phyloP scores from a whole-genome alignment of 805 yeast species.

The Pichia membranifaciens region DNA sequence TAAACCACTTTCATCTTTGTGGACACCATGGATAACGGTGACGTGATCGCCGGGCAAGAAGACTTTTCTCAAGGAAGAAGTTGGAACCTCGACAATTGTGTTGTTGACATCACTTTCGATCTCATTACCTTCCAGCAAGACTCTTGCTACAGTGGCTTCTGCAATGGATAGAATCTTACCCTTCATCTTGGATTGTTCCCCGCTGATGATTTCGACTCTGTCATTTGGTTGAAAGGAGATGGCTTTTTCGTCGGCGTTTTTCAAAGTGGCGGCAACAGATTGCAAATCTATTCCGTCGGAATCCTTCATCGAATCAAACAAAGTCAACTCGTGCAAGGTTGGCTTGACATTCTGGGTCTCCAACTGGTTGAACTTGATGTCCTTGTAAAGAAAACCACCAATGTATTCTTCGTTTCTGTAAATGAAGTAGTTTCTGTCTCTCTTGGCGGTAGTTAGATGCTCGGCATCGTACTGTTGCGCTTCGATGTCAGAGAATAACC shows the following conservation, averaged over 20 bases:
- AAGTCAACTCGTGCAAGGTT: constrained; percentile 78
- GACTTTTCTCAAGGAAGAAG: constrained; percentile 73
- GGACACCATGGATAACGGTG: constrained; percentile 85
- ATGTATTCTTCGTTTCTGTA: constrained; percentile 85
- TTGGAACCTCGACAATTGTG: constrained; percentile 69
- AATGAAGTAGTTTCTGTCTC: constrained; percentile 54
- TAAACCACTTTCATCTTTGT: constrained; percentile 89
- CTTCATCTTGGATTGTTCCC: constrained; percentile 86
- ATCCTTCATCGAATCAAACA: constrained; percentile 47
- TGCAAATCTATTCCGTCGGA: constrained; percentile 82
- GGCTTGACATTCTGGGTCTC: constrained; percentile 81
- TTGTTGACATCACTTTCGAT: constrained; percentile 55
- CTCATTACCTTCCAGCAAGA: constrained; percentile 40
- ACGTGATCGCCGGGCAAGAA: constrained; percentile 93
- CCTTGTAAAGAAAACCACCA: constrained; percentile 83
- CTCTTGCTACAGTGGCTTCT: constrained; percentile 47
- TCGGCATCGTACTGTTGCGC: constrained; percentile 81
- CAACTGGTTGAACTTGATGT: constrained; percentile 75
- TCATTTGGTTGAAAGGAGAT: constrained; percentile 87
- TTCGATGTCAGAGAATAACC: constrained; percentile 82
- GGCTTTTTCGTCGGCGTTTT: constrained; percentile 49
- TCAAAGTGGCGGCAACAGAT: constrained; percentile 80
- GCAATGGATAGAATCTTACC: constrained; percentile 73
- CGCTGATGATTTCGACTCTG: constrained; percentile 82
- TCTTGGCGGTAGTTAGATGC: constrained; percentile 54